Evolutionary conservation across 2,329 filamentous ascomycete genomes (phyloP), one percentile per base, ranked within the genome.

Genomic region (Epichloe amarillans): DNA sequence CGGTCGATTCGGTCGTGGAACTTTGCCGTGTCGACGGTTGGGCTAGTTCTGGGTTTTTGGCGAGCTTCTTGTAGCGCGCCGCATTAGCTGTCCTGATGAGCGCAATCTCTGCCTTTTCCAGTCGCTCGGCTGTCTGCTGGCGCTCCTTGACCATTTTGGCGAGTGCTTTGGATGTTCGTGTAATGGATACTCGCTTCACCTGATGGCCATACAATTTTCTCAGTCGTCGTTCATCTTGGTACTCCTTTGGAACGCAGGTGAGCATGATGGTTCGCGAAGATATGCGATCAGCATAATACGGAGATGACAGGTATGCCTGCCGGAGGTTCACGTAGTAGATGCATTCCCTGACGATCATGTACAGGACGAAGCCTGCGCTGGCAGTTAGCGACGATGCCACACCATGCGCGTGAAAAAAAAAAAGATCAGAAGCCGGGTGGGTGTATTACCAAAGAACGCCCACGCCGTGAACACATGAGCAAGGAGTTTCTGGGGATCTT

Each of bases 251-350:
- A 1, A 96, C 88, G 2, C 87, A 85, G 2, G 88, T 85, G 66
- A 95, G 89, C 12, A 98, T 80, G 1, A 97, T 86, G 1, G 90
- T 96, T 50, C 88, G 82, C 2, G 90, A 91, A 2, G 91, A 96
- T 44, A 96, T 82, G 52, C 90, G 86, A 61, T 83, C 84, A 49
- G 88, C 79, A 64, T 94, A 94, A 46, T 86, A 74, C 11, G 89
- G 88, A 11, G 88, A 90, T 50, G 94, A 78, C 40, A 94, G 79
- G 69, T 94, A 96, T 0, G 91, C 91, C 69, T 97, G 91, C 55
- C 90, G 86, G 48, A 97, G 70, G 61, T 94, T 95, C 72, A 96
- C 85, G 68, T 88, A 95, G 75, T 84, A 95, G 59, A 97, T 85
- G 63, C 81, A 83, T 67, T 97, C 91, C 52, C 91, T 80, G 51